Evolutionary conservation across 148 eudicot genomes (phyloP).

Genomic region (Heliosperma pusillum): DNA sequence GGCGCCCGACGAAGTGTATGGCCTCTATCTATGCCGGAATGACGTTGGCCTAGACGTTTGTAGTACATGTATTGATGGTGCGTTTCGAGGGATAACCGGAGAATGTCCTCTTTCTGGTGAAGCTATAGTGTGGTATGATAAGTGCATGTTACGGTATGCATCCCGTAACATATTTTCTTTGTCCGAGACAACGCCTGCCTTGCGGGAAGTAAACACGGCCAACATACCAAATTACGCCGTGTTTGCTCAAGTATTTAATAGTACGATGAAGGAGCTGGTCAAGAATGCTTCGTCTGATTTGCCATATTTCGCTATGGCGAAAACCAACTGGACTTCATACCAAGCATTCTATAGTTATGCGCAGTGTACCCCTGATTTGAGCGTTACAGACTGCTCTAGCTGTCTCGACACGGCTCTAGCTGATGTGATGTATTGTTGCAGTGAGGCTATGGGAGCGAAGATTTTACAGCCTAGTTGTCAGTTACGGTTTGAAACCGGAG

Average conservation of each 20-base stretch:
- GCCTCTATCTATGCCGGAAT: slow-evolving; percentile 7
- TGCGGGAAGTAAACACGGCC: too few relatives aligned
- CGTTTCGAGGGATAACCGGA: not conserved
- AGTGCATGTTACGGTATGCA: slow-evolving; percentile 22
- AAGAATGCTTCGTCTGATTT: not conserved
- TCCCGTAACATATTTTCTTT: slow-evolving; percentile 17
- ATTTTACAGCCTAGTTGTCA: not conserved
- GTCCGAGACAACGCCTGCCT: not conserved
- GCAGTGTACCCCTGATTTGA: slow-evolving; percentile 18
- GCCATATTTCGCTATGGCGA: slow-evolving; percentile 9
- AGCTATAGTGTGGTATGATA: not conserved
- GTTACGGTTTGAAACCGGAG: not conserved
- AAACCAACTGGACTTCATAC: slow-evolving; percentile 1
- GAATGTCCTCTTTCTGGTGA: slow-evolving; percentile 1
- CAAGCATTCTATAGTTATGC: slow-evolving; percentile 7
- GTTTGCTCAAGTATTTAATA: not conserved
- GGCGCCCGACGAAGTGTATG: not conserved
- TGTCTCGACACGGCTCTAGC: slow-evolving; percentile 4
- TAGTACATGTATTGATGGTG: not conserved
- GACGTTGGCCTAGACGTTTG: not conserved
- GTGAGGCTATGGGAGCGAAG: not conserved
- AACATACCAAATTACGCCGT: not conserved
- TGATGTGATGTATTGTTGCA: not conserved
- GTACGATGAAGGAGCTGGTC: not conserved
- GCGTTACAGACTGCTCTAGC: not conserved